Base-by-base conservation (phyloP, 345 rosid species). In the Rubroshorea leprosula region DNA sequence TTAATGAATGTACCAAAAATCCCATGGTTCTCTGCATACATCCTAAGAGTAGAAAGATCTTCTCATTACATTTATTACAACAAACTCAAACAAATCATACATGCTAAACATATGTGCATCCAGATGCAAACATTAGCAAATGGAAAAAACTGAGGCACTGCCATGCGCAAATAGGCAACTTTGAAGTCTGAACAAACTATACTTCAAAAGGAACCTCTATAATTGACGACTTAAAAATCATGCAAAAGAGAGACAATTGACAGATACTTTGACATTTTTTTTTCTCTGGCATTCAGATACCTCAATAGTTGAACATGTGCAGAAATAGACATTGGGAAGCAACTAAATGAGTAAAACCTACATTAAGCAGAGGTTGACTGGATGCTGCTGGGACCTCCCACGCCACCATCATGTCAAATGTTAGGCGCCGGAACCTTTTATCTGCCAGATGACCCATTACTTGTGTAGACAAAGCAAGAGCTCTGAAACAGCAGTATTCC, bases 321-420 rank as follows among this genome's bases (percentile, higher is more conserved):
- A 50, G 52, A 10, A 21, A 3, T 12, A 21, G 27, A 21, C 0
- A 5, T 4, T 2, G 21, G 52, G 8, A 38, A 61, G 41, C 7
- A 35, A 13, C 41, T 35, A 48, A 51, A 45, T 23, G 60, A 52
- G 55, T 41, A 31, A 24, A 50, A 67, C 77, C 71, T 73, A 90
- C 96, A 54, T 78, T 76, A 62, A 69, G 65, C 39, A 65, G 50
- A 70, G 92, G 77, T 72, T 75, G 84, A 76, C 82, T 85, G 54
- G 86, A 48, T 64, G 83, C 85, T 35, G 79, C 76, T 6, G 97
- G 99, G 63, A 76, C 56, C 68, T 87, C 97, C 99, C 97, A 93
- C 45, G 95, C 97, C 53, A 93, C 68, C 99, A 93, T 93, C 95
- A 90, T 87, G 67, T 93, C 90, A 74, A 67, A 93, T 5, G 87